Evolutionary conservation across 768 basidiomycete species (phyloP).

Genomic region (Rhodotorula paludigena): DNA sequence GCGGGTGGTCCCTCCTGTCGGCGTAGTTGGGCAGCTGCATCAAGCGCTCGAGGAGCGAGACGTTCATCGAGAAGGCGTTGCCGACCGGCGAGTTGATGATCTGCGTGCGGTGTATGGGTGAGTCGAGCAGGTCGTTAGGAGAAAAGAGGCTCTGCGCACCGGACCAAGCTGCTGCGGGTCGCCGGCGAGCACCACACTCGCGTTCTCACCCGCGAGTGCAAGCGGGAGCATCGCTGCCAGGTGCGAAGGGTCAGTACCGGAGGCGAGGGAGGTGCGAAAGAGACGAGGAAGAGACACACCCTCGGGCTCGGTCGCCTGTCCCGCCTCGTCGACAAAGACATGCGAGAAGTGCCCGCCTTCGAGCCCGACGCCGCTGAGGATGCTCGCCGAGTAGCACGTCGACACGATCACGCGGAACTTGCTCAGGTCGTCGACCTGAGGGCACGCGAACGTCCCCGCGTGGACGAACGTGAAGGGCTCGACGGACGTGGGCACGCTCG

Average conservation of each 20-base stretch:
- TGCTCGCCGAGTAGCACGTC: slow-evolving; percentile 36
- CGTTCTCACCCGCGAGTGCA: background rate
- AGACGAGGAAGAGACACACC: slow-evolving; percentile 6
- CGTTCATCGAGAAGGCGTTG: slow-evolving; percentile 40
- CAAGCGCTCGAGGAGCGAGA: slow-evolving; percentile 47
- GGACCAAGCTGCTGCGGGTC: slow-evolving; percentile 48
- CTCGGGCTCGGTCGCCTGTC: slow-evolving; percentile 22
- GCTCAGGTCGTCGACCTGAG: slow-evolving; percentile 35
- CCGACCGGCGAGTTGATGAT: slow-evolving; percentile 42
- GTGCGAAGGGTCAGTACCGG: background rate
- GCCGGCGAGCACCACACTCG: slow-evolving; percentile 45
- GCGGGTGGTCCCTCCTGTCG: background rate
- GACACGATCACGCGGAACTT: slow-evolving; percentile 44
- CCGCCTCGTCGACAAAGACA: slow-evolving; percentile 30
- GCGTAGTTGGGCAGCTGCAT: slow-evolving; percentile 42
- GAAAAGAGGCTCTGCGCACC: slow-evolving; percentile 7
- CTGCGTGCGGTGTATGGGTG: background rate
- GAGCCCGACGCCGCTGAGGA: background rate
- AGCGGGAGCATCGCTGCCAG: slow-evolving; percentile 21
- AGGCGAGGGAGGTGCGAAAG: rapidly evolving
- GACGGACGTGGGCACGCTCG: slow-evolving; percentile 38
- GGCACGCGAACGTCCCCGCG: slow-evolving; percentile 27
- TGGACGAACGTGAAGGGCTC: slow-evolving; percentile 6
- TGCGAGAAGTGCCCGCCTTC: slow-evolving; percentile 11
- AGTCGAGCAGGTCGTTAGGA: background rate